These are phyloP conservation scores for Malassezia sp. DNA, from an alignment of 1,284 basidiomycete genomes.

Conservation along the genomic window DNA sequence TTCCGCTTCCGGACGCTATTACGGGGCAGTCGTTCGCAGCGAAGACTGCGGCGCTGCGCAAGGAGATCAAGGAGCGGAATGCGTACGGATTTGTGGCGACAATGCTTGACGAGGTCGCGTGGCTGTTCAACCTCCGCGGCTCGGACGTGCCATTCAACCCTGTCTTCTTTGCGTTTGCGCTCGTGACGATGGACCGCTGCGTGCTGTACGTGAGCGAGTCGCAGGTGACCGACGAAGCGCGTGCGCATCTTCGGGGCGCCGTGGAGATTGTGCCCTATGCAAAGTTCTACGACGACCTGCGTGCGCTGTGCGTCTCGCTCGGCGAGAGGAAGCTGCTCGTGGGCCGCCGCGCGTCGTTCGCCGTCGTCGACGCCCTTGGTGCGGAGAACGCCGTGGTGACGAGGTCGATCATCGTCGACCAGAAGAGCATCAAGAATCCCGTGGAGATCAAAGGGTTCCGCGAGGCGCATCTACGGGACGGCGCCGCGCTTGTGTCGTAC, in stretches of 20 bases:
- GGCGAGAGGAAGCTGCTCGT: conserved; percentile 31
- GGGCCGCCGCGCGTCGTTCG: conserved; percentile 37
- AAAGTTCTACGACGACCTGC: conserved; percentile 37
- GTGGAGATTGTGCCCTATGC: conserved; percentile 63
- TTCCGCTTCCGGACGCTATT: conserved; percentile 61
- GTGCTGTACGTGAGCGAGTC: conserved; percentile 62
- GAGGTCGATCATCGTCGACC: conserved; percentile 57
- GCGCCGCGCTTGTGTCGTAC: conserved; percentile 63
- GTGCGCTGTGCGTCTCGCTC: conserved; percentile 20
- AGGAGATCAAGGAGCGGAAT: conserved; percentile 28
- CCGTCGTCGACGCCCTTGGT: conserved; percentile 42
- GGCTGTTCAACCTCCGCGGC: conserved; percentile 88
- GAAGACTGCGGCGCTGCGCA: conserved; percentile 35
- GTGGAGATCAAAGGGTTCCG: conserved; percentile 81
- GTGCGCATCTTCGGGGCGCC: conserved; percentile 53
- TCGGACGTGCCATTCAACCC: conserved; percentile 81
- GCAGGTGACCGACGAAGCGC: conserved; percentile 57
- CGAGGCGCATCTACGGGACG: conserved; percentile 76
- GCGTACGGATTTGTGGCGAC: conserved; percentile 38
- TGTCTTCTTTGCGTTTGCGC: conserved; percentile 86
- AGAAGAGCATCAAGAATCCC: conserved; percentile 81
- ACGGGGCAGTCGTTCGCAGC: conserved; percentile 49
- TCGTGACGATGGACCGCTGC: conserved; percentile 58
- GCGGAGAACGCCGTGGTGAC: conserved; percentile 24
- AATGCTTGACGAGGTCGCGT: conserved; percentile 45